Conservation (phyloP, 148 eudicot species). For the Camellia sinensis region DNA sequence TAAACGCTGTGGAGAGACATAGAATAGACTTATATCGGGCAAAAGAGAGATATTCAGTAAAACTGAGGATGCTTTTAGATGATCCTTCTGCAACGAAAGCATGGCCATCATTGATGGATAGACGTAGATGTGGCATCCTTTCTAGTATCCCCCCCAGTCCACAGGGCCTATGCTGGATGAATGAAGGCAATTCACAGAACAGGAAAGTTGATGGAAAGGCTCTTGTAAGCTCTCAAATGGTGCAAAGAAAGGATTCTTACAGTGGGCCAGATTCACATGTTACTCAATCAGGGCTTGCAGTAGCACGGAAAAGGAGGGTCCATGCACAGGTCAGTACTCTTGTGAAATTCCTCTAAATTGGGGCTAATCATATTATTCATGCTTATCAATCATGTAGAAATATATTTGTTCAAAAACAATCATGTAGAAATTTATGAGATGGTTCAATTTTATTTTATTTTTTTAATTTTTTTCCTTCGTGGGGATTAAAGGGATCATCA, state of each 20-base stretch:
- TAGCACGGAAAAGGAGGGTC: conserved; percentile 64
- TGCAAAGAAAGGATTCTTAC: conserved; percentile 30
- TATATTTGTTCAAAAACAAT: not conserved
- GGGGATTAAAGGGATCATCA: not conserved
- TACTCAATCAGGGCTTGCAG: conserved; percentile 47
- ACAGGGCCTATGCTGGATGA: conserved; percentile 27
- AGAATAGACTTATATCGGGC: conserved; percentile 42
- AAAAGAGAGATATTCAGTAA: conserved; percentile 43
- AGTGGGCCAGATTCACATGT: conserved; percentile 42
- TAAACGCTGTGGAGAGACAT: conserved; percentile 57
- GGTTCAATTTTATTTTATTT: too few relatives aligned
- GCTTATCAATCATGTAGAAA: not conserved
- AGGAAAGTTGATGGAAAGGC: conserved; percentile 35
- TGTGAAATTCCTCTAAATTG: not conserved
- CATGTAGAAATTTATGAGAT: not conserved
- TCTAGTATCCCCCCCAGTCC: conserved; percentile 19
- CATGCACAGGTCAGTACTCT: conserved; percentile 62
- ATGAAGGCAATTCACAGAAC: conserved; percentile 29
- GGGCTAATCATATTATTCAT: not conserved
- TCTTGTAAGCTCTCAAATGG: conserved; percentile 34
- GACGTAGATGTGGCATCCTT: conserved; percentile 30
- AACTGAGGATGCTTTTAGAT: conserved; percentile 45
- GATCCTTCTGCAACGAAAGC: conserved; percentile 34
- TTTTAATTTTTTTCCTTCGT: not conserved
- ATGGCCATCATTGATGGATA: conserved; percentile 37